Base-by-base conservation (phyloP, 2,329 filamentous ascomycete species). In the Lachnellula cervina region DNA sequence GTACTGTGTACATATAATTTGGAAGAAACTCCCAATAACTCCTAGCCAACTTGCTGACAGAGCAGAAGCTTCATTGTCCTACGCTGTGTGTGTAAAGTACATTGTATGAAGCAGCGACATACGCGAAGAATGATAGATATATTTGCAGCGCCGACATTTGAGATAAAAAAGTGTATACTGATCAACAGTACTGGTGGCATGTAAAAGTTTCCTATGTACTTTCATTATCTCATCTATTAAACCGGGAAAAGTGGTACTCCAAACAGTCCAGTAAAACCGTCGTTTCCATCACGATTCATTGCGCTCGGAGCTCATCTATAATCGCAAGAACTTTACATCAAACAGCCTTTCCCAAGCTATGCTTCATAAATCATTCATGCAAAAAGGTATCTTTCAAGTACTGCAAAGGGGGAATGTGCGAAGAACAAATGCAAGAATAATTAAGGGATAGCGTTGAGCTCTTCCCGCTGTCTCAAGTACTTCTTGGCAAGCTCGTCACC, bases 401-500 rank as follows among this genome's bases (percentile, higher is more conserved):
- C 28, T 32, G 28, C 28, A 44, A 44, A 44, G 21, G 42, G n/a
- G 17, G 21, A 44, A 44, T 44, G 42, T 44, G 5, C 42, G 19
- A 13, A 19, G 2, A 44, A 44, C 6, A 44, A 21, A 13, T 23
- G 42, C 13, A 19, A 19, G 19, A 21, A 48, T 8, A 17, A 6
- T 50, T 19, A 56, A 37, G 55, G 50, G 50, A 57, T 57, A 46
- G 55, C 55, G 46, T 57, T 57, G 14, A 57, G 25, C 55, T 57
- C 55, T 32, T 57, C 55, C 21, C 55, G 52, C 34, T 57, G 55
- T 25, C 55, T 45, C 50, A 57, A 43, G 28, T 57, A 57, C 17
- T 51, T 57, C 69, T 84, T 86, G 19, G 93, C 93, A 63, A 96
- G 76, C 67, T 88, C 82, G 70, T 97, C 93, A 1, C 91, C 91